Evolutionary conservation across 306 rosid species (phyloP).

Genomic region (Adenanthera pavonina): DNA sequence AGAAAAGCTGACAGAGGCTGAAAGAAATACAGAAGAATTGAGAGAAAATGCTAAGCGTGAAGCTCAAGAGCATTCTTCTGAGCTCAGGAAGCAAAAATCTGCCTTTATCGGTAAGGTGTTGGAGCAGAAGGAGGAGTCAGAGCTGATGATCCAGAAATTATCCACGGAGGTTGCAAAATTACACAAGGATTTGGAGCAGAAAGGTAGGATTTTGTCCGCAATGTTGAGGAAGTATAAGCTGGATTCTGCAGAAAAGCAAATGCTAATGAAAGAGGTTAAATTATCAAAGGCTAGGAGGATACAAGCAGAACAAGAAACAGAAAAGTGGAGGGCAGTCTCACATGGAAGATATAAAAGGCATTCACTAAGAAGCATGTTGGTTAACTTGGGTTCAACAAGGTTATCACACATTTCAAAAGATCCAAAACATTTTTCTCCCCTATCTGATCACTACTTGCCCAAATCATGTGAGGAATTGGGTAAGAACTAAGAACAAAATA

Average conservation of each 20-base stretch:
- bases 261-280: slow-evolving; percentile 83
- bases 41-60: slow-evolving; percentile 55
- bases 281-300: slow-evolving; percentile 80
- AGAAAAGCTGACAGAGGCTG: slow-evolving; percentile 62
- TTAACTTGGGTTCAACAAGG: slow-evolving; percentile 61
- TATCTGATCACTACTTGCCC: slow-evolving; percentile 51
- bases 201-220: slow-evolving; percentile 86
- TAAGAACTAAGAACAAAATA: slow-evolving; percentile 46
- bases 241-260: slow-evolving; percentile 78
- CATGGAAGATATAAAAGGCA: slow-evolving; percentile 78
- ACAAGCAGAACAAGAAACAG: slow-evolving; percentile 84
- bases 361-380: slow-evolving; percentile 75
- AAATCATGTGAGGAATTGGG: slow-evolving; percentile 60
- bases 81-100: slow-evolving; percentile 61
- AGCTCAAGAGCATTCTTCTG: background rate
- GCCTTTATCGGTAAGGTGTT: slow-evolving; percentile 67
- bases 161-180: slow-evolving; percentile 65
- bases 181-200: slow-evolving; percentile 88
- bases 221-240: slow-evolving; percentile 86
- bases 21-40: slow-evolving; percentile 62
- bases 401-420: slow-evolving; percentile 55
- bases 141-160: slow-evolving; percentile 72
- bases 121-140: slow-evolving; percentile 83
- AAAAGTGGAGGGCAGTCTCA: slow-evolving; percentile 79
- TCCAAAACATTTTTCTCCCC: slow-evolving; percentile 46